These are phyloP conservation scores for Ophiognomonia clavigignenti-juglandacearum DNA, from an alignment of 2,329 filamentous ascomycete genomes.

Conservation along the genomic window DNA sequence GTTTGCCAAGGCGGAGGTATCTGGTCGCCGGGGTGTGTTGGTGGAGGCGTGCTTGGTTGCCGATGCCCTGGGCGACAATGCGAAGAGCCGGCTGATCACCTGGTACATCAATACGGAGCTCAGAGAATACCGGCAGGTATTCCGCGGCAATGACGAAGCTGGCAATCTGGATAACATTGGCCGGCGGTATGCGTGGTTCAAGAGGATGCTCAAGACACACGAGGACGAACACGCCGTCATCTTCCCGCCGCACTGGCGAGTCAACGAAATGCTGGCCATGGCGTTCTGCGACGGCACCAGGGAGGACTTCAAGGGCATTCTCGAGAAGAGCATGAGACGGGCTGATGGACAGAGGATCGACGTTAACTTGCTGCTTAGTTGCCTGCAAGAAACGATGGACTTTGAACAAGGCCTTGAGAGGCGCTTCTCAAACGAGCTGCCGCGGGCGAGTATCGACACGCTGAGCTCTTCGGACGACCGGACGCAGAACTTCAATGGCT, in stretches of 20 bases:
- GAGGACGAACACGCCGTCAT: constrained; percentile 87
- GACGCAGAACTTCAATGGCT: constrained; percentile 74
- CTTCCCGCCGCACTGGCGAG: constrained; percentile 84
- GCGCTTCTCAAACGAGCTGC: constrained; percentile 65
- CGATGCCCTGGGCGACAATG: constrained; percentile 88
- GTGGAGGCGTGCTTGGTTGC: constrained; percentile 88
- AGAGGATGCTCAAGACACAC: constrained; percentile 89
- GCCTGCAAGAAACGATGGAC: constrained; percentile 90
- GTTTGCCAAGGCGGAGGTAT: constrained; percentile 84
- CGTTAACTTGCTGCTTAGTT: constrained; percentile 82
- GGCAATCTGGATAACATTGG: constrained; percentile 96
- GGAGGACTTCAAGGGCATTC: constrained; percentile 90
- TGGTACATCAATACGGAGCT: constrained; percentile 99
- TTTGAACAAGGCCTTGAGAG: constrained; percentile 91
- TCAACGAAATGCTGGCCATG: constrained; percentile 84
- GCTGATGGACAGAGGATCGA: constrained; percentile 75
- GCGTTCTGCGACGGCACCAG: constrained; percentile 93
- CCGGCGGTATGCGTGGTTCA: constrained; percentile 92
- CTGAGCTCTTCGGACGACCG: constrained; percentile 74
- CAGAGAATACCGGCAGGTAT: constrained; percentile 91
- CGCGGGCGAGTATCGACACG: constrained; percentile 84
- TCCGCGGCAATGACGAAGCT: constrained; percentile 93
- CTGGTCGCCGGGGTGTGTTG: constrained; percentile 63
- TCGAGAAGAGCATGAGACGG: constrained; percentile 81
- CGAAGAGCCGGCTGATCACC: constrained; percentile 73